Evolutionary conservation across 2,329 filamentous ascomycete genomes (phyloP).

Genomic region (Fusarium lyarnte): DNA sequence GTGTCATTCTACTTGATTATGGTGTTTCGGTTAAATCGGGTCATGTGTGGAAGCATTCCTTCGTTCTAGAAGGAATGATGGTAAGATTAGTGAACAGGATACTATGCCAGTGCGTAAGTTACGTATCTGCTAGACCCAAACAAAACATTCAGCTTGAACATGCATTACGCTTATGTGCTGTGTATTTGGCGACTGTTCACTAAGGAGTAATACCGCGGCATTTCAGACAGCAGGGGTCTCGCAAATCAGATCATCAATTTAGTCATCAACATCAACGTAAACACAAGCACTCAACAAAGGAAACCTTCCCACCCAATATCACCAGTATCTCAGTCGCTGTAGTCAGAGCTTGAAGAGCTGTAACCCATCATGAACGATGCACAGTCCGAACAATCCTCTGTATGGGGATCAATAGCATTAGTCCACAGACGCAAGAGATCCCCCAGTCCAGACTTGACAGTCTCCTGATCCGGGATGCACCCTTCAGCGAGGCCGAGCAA

Average conservation of each 20-base stretch:
- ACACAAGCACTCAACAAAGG: background rate
- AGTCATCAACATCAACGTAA: background rate
- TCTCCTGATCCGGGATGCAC: background rate
- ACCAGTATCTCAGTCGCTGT: background rate
- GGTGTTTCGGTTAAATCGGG: background rate
- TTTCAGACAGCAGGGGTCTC: background rate
- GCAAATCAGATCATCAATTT: background rate
- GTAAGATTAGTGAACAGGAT: rapidly evolving
- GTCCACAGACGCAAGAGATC: background rate
- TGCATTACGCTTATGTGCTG: background rate
- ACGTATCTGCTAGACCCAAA: rapidly evolving
- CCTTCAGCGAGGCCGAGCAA: background rate
- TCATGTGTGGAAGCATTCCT: background rate
- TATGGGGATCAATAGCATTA: background rate
- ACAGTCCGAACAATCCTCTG: background rate
- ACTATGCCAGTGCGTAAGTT: background rate
- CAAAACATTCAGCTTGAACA: background rate
- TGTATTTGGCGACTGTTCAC: background rate
- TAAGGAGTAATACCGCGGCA: background rate
- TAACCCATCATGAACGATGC: background rate
- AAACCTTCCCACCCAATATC: too few relatives aligned
- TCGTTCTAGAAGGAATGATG: background rate
- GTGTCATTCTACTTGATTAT: background rate
- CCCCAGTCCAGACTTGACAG: background rate
- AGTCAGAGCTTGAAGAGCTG: background rate